These are phyloP conservation scores for Rhizopogon vulgaris DNA, from an alignment of 768 basidiomycete genomes.

Conservation along the genomic window DNA sequence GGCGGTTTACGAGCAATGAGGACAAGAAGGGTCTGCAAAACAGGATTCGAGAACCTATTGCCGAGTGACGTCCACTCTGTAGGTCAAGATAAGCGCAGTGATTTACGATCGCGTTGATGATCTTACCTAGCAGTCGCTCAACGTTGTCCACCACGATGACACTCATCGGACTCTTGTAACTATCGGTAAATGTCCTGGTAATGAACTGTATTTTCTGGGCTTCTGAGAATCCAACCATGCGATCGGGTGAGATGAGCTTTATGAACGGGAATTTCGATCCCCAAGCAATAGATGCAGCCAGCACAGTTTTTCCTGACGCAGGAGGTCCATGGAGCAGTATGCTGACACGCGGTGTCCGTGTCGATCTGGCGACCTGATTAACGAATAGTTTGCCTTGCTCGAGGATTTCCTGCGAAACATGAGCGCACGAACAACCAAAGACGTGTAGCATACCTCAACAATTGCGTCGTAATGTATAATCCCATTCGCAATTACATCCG, in stretches of 20 bases:
- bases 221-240: slow-evolving; percentile 96
- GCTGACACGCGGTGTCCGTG: slow-evolving; percentile 87
- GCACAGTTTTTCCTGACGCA: slow-evolving; percentile 90
- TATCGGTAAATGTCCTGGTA: slow-evolving; percentile 89
- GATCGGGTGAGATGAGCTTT: slow-evolving; percentile 92
- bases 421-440: slow-evolving; percentile 1
- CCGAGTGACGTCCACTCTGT: slow-evolving; percentile 96
- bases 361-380: slow-evolving; percentile 88
- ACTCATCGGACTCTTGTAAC: slow-evolving; percentile 95
- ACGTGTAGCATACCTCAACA: slow-evolving; percentile 61
- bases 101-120: neutral
- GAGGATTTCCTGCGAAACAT: slow-evolving; percentile 61
- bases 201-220: slow-evolving; percentile 86
- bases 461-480: slow-evolving; percentile 81
- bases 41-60: slow-evolving; percentile 91
- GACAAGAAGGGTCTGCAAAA: slow-evolving; percentile 86
- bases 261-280: slow-evolving; percentile 96
- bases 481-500: slow-evolving; percentile 90
- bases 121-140: slow-evolving; percentile 84
- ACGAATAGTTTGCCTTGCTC: slow-evolving; percentile 85
- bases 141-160: slow-evolving; percentile 94
- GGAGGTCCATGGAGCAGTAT: slow-evolving; percentile 85
- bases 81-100: neutral
- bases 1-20: slow-evolving; percentile 86
- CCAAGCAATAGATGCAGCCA: slow-evolving; percentile 91